Evolutionary conservation across 192 early-diverging fungal species (phyloP), one percentile per base, ranked within the genome.

Genomic region (Lobosporangium transversale): DNA sequence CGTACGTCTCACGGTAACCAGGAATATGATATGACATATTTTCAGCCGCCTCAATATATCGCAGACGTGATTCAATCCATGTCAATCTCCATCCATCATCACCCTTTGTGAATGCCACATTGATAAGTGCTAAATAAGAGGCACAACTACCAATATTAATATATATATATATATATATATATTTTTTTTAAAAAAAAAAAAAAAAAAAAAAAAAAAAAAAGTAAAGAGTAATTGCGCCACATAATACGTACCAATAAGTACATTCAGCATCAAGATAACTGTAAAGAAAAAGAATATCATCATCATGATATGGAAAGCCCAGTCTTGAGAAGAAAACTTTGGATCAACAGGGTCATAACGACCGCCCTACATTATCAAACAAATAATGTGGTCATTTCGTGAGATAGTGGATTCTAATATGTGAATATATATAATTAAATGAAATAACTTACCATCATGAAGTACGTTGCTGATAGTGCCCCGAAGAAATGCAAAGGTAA

Each of bases 391-490:
- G 14, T 7, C 8, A 10, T 40, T 40, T 14, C n/a, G 37, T 40
- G 7, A 40, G 37, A 40, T 40, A 10, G 8, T 40, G 7, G 8
- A 40, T 40, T 40, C 14, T 40, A 14, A 40, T 14, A 7, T 7
- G 37, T 14, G 14, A 14, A 40, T n/a, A 7, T 14, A 40, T 10
- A 14, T 10, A 40, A 40, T 10, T 7, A 40, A 7, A n/a, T n/a
- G n/a, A n/a, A n/a, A n/a, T n/a, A n/a, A n/a, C 37, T 52, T 62
- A 62, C 71, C 71, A 75, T 61, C 18, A 75, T 58, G 35, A 75
- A 75, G 23, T 75, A 75, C 0, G 63, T 66, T 17, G 62, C 40
- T 4, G 58, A 66, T 2, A 75, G 17, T 1, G 71, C 71, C 30
- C 33, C 44, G 7, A 75, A 14, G 21, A 66, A 61, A 23, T 75